Evolutionary conservation across 345 rosid species (phyloP).

Genomic region (Eucalyptus polyanthemos): DNA sequence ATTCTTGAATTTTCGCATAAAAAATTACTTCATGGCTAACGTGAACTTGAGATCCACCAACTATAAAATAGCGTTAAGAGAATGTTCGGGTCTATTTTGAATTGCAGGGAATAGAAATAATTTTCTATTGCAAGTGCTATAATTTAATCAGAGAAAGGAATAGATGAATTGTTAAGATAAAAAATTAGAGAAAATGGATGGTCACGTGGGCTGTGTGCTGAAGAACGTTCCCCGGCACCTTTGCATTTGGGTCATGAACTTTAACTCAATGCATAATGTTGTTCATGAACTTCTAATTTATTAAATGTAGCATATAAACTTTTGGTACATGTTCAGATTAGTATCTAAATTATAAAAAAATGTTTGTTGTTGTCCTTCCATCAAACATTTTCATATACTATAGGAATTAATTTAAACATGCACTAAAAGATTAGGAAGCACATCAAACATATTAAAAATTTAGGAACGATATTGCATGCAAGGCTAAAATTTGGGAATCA

Average conservation of each 20-base stretch:
- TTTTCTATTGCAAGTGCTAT: background rate
- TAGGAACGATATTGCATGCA: rapidly evolving
- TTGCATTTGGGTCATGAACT: background rate
- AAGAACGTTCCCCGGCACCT: background rate
- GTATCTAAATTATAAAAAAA: background rate
- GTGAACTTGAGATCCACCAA: background rate
- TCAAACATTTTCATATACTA: background rate
- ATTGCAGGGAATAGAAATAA: background rate
- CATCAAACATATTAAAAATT: background rate
- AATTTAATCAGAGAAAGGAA: background rate
- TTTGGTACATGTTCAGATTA: background rate
- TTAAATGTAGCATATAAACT: background rate
- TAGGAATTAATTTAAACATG: background rate
- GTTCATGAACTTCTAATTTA: rapidly evolving
- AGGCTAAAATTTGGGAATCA: too few species aligned
- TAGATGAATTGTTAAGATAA: background rate
- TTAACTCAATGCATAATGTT: rapidly evolving
- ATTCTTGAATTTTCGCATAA: too few species aligned
- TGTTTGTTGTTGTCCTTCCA: rapidly evolving
- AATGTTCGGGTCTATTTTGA: background rate
- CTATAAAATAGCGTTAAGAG: background rate
- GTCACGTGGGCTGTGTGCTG: background rate
- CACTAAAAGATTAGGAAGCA: background rate
- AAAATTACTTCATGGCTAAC: too few species aligned
- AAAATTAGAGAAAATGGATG: background rate